Conservation (phyloP, 2,329 filamentous ascomycete species). For the Penicillium occitanis region DNA sequence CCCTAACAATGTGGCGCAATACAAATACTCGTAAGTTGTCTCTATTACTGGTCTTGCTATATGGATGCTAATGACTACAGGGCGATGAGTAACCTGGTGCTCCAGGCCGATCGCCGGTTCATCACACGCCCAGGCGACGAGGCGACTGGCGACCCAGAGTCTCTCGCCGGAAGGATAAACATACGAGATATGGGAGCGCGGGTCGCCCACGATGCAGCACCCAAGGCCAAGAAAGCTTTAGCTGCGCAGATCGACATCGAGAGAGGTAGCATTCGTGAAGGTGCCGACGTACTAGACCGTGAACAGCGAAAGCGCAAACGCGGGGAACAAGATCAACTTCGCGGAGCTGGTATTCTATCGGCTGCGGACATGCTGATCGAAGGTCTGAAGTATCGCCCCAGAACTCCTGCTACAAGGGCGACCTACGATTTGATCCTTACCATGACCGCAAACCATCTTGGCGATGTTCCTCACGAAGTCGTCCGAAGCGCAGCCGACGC, state of each 20-base stretch:
- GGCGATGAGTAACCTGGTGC: constrained; percentile 99
- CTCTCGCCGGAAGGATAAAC: constrained; percentile 87
- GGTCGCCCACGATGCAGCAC: constrained; percentile 74
- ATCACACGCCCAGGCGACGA: constrained; percentile 90
- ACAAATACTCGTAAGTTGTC: constrained; percentile 78
- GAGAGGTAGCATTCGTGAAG: constrained; percentile 73
- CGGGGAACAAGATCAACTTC: constrained; percentile 67
- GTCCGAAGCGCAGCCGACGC: constrained; percentile 93
- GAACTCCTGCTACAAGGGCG: constrained; percentile 85
- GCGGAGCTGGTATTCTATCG: constrained; percentile 75
- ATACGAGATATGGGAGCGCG: constrained; percentile 93
- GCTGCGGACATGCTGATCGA: constrained; percentile 85
- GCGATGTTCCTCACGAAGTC: constrained; percentile 88
- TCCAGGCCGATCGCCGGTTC: constrained; percentile 98
- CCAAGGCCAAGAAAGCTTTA: constrained; percentile 73
- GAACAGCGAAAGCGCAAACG: constrained; percentile 84
- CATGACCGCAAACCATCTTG: constrained; percentile 81
- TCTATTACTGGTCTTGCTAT: background rate
- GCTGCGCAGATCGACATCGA: constrained; percentile 68
- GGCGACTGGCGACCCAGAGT: constrained; percentile 95
- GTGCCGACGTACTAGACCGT: constrained; percentile 76
- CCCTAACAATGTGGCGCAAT: constrained; percentile 79
- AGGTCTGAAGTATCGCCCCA: constrained; percentile 85
- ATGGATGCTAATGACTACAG: constrained; percentile 11
- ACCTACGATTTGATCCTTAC: constrained; percentile 95